Percentiles rank a stretch among this genome's conserved stretches.
phyloP scores from a whole-genome alignment of 495 filamentous ascomycete genomes.

The Penicillium arizonense region DNA sequence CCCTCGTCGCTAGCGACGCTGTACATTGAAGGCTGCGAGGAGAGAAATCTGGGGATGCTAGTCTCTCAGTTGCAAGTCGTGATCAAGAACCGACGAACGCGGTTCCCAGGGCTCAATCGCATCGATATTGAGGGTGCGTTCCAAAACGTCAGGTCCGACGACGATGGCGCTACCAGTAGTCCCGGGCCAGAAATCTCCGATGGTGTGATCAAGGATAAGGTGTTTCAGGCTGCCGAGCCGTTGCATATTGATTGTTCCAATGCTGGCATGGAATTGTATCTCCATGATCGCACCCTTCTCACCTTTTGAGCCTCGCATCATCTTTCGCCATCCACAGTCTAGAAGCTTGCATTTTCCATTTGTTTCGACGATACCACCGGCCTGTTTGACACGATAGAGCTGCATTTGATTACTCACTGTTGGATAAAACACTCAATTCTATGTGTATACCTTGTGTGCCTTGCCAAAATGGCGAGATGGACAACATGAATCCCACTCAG shows the following conservation, averaged over 20 bases:
- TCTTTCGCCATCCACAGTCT: not conserved
- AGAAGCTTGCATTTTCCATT: not conserved
- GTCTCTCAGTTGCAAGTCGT: constrained; percentile 25
- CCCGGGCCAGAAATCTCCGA: not conserved
- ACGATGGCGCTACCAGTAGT: not conserved
- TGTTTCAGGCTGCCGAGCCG: constrained; percentile 26
- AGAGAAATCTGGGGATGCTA: constrained; percentile 27
- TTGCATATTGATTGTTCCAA: constrained; percentile 22
- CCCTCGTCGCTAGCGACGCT: constrained; percentile 32
- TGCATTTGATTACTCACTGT: not conserved
- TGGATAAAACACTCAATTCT: not conserved
- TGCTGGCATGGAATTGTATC: constrained; percentile 23
- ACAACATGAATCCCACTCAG: too few relatives aligned
- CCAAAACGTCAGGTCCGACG: constrained; percentile 17
- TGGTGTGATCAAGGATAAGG: constrained; percentile 21
- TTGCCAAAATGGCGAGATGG: too few relatives aligned
- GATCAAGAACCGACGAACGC: constrained; percentile 18
- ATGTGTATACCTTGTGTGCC: too few relatives aligned
- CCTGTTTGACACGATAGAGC: not conserved
- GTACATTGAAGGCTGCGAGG: constrained; percentile 32
- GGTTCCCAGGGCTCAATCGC: constrained; percentile 14
- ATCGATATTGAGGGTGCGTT: constrained; percentile 36
- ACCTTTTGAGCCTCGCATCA: not conserved
- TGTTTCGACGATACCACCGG: constrained; percentile 1
- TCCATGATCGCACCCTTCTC: constrained; percentile 28